Conservation (phyloP, 1,284 basidiomycete genomes). For the Leucoagaricus sp. region DNA sequence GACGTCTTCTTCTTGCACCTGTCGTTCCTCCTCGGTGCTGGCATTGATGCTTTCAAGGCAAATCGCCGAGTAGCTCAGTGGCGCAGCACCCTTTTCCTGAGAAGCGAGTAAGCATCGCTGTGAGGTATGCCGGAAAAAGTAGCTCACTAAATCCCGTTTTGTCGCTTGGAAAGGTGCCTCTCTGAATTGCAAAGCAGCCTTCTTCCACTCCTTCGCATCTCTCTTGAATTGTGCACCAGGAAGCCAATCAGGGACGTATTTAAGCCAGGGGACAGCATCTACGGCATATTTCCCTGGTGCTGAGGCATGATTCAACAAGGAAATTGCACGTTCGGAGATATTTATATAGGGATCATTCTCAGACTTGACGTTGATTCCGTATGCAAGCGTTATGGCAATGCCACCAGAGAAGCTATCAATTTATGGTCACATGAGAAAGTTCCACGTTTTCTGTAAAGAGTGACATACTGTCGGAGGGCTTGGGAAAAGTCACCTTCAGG, state of each 20-base stretch:
- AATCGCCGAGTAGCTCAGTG: neutral
- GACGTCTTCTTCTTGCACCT: slow-evolving; percentile 1
- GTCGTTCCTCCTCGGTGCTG: neutral
- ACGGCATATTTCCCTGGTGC: slow-evolving; percentile 22
- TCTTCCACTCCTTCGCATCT: slow-evolving; percentile 14
- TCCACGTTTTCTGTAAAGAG: neutral
- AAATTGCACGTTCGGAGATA: slow-evolving; percentile 15
- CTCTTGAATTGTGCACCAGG: slow-evolving; percentile 25
- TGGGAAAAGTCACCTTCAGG: slow-evolving; percentile 12
- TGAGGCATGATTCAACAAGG: slow-evolving; percentile 14
- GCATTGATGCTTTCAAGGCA: slow-evolving; percentile 11
- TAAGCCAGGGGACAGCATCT: slow-evolving; percentile 22
- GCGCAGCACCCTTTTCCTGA: slow-evolving; percentile 2
- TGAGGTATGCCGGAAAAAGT: neutral
- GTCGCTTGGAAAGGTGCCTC: slow-evolving; percentile 15
- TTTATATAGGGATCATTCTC: slow-evolving; percentile 19
- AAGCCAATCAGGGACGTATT: slow-evolving; percentile 25
- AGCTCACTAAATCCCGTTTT: slow-evolving; percentile 7
- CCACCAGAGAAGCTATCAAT: slow-evolving; percentile 15
- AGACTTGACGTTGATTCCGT: slow-evolving; percentile 16
- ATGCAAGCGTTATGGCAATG: slow-evolving; percentile 16
- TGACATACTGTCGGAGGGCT: slow-evolving; percentile 14
- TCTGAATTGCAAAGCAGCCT: slow-evolving; percentile 4
- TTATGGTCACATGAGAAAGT: neutral
- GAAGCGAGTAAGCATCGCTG: neutral